A percentile compares a stretch with the other conserved stretches of the same genome.
Conservation (phyloP, 768 basidiomycete genomes). For the Rhodocollybia butyracea region DNA sequence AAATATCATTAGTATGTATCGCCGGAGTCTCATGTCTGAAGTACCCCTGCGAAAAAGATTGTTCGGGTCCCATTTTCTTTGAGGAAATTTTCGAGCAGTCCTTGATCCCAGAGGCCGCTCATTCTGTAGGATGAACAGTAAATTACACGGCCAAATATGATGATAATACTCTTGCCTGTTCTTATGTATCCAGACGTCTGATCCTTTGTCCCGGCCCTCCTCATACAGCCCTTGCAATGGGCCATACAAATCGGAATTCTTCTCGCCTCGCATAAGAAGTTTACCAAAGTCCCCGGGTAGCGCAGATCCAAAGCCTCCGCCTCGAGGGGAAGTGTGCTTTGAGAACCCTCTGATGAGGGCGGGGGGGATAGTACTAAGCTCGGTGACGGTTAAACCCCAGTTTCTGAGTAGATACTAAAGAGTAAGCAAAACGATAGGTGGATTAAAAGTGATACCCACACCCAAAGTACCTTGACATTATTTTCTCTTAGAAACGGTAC, state of each 20-base stretch:
- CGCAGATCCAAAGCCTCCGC: conserved; percentile 51
- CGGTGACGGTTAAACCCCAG: conserved; percentile 69
- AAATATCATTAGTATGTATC: too few species aligned
- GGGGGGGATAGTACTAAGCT: conserved; percentile 59
- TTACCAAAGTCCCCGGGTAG: conserved; percentile 53
- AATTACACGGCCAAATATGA: not conserved
- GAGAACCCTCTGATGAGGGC: conserved; percentile 53
- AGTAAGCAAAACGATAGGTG: not conserved
- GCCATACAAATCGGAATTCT: conserved; percentile 61
- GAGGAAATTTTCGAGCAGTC: conserved; percentile 59
- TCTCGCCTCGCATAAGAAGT: conserved; percentile 53
- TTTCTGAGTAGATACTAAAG: conserved; percentile 37
- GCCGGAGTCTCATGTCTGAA: too few species aligned
- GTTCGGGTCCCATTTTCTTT: conserved; percentile 61
- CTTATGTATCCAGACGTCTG: conserved; percentile 73
- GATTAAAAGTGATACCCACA: conserved; percentile 34
- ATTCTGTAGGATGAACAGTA: conserved; percentile 35
- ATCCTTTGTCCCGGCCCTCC: conserved; percentile 48
- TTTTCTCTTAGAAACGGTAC: conserved; percentile 45
- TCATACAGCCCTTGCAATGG: conserved; percentile 55
- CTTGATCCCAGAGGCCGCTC: conserved; percentile 66
- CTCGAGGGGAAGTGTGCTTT: conserved; percentile 30
- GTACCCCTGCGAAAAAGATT: conserved; percentile 60
- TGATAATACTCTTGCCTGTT: conserved; percentile 43
- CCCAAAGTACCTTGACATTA: conserved; percentile 61